Evolutionary conservation across 192 early-diverging fungal genomes (phyloP).

Genomic region (Entophlyctis luteolus): DNA sequence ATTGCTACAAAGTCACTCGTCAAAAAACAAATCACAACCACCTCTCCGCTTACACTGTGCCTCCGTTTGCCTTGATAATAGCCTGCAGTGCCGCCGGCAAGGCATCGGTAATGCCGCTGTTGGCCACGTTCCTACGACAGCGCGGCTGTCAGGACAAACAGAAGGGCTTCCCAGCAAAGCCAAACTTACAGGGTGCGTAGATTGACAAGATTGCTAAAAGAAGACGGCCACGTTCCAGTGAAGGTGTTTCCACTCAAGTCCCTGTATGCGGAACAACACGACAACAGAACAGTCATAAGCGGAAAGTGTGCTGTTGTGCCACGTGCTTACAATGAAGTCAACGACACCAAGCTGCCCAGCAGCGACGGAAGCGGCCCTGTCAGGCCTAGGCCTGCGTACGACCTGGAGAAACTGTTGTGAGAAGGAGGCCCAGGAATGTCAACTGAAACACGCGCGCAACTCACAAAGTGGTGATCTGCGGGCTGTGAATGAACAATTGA

Average conservation of each 20-base stretch:
- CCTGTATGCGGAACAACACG: too few relatives aligned
- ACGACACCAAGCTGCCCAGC: background rate
- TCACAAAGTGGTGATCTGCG: too few relatives aligned
- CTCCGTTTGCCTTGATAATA: conserved; percentile 3
- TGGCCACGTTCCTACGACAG: background rate
- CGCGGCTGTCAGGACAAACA: too few relatives aligned
- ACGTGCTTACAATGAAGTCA: too few relatives aligned
- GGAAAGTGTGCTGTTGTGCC: too few relatives aligned
- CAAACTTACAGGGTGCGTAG: background rate
- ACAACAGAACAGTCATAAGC: too few relatives aligned
- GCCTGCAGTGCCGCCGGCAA: background rate
- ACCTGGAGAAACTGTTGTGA: too few relatives aligned
- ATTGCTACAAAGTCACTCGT: background rate
- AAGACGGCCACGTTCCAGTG: background rate
- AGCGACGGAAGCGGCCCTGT: background rate
- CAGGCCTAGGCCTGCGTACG: background rate
- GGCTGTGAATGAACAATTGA: too few relatives aligned
- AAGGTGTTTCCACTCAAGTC: conserved; percentile 1
- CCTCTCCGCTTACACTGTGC: background rate
- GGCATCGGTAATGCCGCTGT: background rate
- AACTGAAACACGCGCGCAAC: too few relatives aligned
- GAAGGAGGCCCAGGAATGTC: too few relatives aligned
- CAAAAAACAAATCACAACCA: background rate
- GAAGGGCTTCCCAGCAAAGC: background rate
- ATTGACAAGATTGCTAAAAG: background rate